A percentile compares a stretch with the other conserved stretches of the same genome.
Evolutionary conservation across 2,329 filamentous ascomycete species (phyloP).

Genomic region (Alternaria sp.): DNA sequence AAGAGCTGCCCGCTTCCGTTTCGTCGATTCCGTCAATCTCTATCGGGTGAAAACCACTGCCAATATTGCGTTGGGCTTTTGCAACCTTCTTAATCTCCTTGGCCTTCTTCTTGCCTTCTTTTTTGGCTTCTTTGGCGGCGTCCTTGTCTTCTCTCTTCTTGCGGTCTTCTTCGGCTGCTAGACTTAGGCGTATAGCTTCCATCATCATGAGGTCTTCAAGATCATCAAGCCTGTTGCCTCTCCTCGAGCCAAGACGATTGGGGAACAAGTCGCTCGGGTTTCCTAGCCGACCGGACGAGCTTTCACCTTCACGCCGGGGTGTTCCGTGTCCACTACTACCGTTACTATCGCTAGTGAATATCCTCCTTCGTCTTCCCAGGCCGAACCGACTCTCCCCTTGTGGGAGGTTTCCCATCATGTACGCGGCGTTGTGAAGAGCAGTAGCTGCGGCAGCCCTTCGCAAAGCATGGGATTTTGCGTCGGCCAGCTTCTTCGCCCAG

Average conservation of each 20-base stretch:
- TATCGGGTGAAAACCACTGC: constrained; percentile 58
- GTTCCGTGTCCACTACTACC: constrained; percentile 57
- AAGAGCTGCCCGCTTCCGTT: constrained; percentile 36
- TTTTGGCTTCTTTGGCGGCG: constrained; percentile 81
- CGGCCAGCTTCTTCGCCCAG: constrained; percentile 88
- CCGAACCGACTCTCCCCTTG: constrained; percentile 61
- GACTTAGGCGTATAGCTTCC: constrained; percentile 88
- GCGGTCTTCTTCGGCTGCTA: constrained; percentile 94
- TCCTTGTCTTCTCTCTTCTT: constrained; percentile 85
- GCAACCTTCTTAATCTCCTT: constrained; percentile 71
- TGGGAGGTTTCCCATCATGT: constrained; percentile 74
- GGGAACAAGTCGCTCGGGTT: constrained; percentile 49
- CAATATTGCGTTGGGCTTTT: constrained; percentile 70
- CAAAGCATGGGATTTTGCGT: constrained; percentile 84
- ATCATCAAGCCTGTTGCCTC: constrained; percentile 75
- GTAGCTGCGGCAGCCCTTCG: constrained; percentile 91
- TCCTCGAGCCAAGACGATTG: constrained; percentile 61
- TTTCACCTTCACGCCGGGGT: constrained; percentile 51
- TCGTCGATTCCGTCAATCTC: constrained; percentile 62
- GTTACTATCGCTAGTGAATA: constrained; percentile 60
- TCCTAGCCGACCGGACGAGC: constrained; percentile 44
- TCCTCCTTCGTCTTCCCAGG: constrained; percentile 57
- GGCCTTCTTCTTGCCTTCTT: constrained; percentile 78
- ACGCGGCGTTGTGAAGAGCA: constrained; percentile 92
- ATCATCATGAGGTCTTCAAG: constrained; percentile 99